Base-by-base conservation (phyloP, 345 rosid species). In the Arabidopsis arenosa region DNA sequence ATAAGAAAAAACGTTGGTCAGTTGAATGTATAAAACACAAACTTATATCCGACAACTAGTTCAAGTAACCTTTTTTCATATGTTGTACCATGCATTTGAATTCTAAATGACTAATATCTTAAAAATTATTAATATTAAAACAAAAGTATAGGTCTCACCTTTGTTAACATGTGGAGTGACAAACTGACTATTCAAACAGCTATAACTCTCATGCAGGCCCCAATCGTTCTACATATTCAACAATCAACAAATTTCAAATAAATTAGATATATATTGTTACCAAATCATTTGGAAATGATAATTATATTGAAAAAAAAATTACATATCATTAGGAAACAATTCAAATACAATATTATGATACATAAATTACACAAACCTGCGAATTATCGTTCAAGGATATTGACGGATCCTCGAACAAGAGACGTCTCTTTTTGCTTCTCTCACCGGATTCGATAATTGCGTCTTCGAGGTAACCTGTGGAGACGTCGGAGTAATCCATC, bases 401-500 rank as follows among this genome's bases (percentile, higher is more conserved):
- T 9, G 64, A 59, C 1, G 68, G 53, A 80, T 79, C 78, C 12
- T 75, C 83, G 13, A 74, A 79, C 82, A 79, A 40, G 80, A 91
- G 72, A 33, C 96, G 88, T 63, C 93, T 79, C 51, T 92, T 82
- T 83, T 91, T 93, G 65, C 90, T 85, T 57, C 85, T 76, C 62
- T 84, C 93, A n/a, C 76, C 79, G 43, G 85, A 87, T 76, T 88
- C 91, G 3, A 87, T 75, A 68, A 93, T 72, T 28, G 96, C 98
- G 64, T 93, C 98, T 75, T 93, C 92, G 14, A 93, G 84, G 62
- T 93, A 93, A 37, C 98, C 98, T 55, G 96, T 85, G 13, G 98
- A 91, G n/a, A 85, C 79, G 73, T 87, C 93, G 55, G 85, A 76
- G 28, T 72, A 66, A 18, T 72, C 77, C 35, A 66, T 59, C 43